Evolutionary conservation across 192 early-diverging fungal genomes (phyloP).

Genomic region (Bifiguratus adelaidae): DNA sequence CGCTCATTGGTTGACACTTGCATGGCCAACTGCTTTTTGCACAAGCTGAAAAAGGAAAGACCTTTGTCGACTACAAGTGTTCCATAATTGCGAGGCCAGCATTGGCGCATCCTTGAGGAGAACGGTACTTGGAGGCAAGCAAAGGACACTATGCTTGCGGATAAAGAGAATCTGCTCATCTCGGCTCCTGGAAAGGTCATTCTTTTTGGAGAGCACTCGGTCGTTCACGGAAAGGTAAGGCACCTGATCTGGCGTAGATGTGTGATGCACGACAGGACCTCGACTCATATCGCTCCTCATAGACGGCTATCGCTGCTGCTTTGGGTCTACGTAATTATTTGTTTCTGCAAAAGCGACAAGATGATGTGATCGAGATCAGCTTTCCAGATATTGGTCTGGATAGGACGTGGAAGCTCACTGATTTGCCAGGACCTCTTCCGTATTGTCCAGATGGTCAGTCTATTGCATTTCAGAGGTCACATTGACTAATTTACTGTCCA

Average conservation of each 20-base stretch:
- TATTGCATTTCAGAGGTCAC: too few relatives aligned
- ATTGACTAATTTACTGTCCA: not conserved
- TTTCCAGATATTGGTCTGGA: conserved; percentile 55
- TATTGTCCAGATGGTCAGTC: conserved; percentile 6
- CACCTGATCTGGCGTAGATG: not conserved
- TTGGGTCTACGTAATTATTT: conserved; percentile 69
- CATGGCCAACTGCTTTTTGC: too few relatives aligned
- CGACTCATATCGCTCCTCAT: conserved; percentile 26
- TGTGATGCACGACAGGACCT: conserved; percentile 37
- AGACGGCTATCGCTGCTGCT: conserved; percentile 76
- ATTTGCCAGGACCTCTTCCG: conserved; percentile 16
- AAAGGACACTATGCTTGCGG: too few relatives aligned
- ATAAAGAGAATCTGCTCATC: too few relatives aligned
- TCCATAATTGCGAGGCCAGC: too few relatives aligned
- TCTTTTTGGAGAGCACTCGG: conserved; percentile 96
- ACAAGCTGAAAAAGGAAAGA: too few relatives aligned
- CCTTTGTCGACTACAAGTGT: too few relatives aligned
- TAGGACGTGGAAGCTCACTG: conserved; percentile 15
- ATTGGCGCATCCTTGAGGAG: too few relatives aligned
- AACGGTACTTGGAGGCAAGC: too few relatives aligned
- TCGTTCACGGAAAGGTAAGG: conserved; percentile 79
- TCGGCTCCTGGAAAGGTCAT: conserved; percentile 97
- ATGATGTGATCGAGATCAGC: conserved; percentile 29
- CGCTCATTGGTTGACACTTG: conserved; percentile 66
- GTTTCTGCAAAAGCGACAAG: conserved; percentile 37